Base-by-base conservation (phyloP, 306 rosid genomes). In the Styphnolobium japonicum region DNA sequence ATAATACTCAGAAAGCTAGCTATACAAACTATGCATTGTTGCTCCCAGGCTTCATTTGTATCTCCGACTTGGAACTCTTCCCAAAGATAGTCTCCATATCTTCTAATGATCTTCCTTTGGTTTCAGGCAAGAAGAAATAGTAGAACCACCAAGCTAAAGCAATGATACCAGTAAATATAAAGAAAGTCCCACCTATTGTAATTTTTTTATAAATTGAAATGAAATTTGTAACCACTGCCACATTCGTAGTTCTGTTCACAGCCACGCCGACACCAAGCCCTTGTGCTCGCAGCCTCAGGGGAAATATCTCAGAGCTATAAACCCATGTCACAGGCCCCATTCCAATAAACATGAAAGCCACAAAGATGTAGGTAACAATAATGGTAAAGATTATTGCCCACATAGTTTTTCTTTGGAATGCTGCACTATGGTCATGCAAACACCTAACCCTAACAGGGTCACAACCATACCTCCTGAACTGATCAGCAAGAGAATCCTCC, bases 301-400 rank as follows among this genome's bases (percentile, higher is more conserved):
- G 97, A 10, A 90, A 94, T 25, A 90, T 92, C 87, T 92, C 98
- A 3, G 94, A 74, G 45, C 92, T 85, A 52, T 94, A 94, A 19
- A 94, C 96, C 90, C 96, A 90, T 0, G 97, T 84, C 10, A 90
- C 74, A 4, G 98, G 96, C 18, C 91, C 98, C 10, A 89, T 53
- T 3, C 98, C 98, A 72, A 84, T 84, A 1, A 87, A 75, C 56
- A 73, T 80, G 56, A 92, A 92, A 2, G 88, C 92, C 4, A 92
- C 88, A 36, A 37, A 87, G 1, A 45, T 46, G 12, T 90, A 94
- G 2, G 67, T 81, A 2, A 83, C 37, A 7, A 61, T 40, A 9
- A 94, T 80, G 33, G 84, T 79, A 0, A 87, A 45, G 39, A 37
- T 23, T 6, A 86, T 27, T 1, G 92, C 87, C 96, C 97, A 94